These are phyloP conservation scores for Coriolopsis trogii DNA, from an alignment of 1,284 basidiomycete genomes.

Conservation along the genomic window DNA sequence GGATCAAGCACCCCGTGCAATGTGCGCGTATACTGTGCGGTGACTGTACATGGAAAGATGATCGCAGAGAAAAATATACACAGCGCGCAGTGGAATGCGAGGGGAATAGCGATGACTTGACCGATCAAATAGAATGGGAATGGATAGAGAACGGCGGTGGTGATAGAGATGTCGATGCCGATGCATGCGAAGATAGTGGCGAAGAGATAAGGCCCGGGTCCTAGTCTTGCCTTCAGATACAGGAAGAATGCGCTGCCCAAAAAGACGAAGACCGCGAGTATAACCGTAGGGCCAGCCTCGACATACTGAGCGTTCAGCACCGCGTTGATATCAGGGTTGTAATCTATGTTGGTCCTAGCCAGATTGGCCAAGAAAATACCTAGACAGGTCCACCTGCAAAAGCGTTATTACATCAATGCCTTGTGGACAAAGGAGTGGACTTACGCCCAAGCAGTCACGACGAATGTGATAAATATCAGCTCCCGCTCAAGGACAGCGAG, in stretches of 20 bases:
- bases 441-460: conserved; percentile 63
- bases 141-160: conserved; percentile 65
- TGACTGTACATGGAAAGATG: conserved; percentile 71
- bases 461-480: conserved; percentile 57
- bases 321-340: conserved; percentile 40
- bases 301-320: conserved; percentile 56
- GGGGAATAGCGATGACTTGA: conserved; percentile 56
- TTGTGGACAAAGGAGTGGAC: conserved; percentile 29
- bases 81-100: conserved; percentile 64
- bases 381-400: conserved; percentile 63
- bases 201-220: conserved; percentile 68
- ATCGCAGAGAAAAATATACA: conserved; percentile 54
- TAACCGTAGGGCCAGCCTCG: conserved; percentile 62
- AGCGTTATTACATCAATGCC: neutral
- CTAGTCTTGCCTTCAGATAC: conserved; percentile 65
- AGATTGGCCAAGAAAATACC: conserved; percentile 67
- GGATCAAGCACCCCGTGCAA: conserved; percentile 58
- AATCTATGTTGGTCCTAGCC: conserved; percentile 51
- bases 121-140: conserved; percentile 67
- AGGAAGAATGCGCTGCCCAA: conserved; percentile 61
- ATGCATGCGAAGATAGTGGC: conserved; percentile 63
- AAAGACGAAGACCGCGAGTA: conserved; percentile 69
- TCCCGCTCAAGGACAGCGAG: conserved; percentile 73
- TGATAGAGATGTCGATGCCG: conserved; percentile 61
- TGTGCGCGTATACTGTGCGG: conserved; percentile 60